Evolutionary conservation across 2,329 filamentous ascomycete genomes (phyloP).

Genomic region (Chaetomium sp.): DNA sequence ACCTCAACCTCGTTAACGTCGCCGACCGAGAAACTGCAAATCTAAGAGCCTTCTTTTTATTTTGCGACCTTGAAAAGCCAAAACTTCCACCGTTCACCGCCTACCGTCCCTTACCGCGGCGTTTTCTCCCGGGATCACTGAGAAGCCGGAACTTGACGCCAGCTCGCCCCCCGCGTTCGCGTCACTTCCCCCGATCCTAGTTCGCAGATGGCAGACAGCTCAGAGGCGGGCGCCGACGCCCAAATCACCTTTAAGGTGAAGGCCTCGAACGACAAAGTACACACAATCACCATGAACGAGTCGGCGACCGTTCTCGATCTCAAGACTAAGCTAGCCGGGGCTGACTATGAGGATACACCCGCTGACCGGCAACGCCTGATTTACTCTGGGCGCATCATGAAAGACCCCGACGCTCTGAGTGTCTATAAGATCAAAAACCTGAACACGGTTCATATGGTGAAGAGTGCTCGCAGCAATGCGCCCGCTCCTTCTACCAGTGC

Average conservation of each 20-base stretch:
- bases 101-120: no score
- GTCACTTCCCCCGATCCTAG: background rate
- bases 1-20: no score
- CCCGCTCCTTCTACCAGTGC: conserved; percentile 35
- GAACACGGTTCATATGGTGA: conserved; percentile 94
- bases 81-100: no score
- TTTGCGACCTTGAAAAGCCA: background rate
- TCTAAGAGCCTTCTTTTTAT: background rate
- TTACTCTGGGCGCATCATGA: conserved; percentile 94
- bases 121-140: no score
- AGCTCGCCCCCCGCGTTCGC: background rate
- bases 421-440: conserved; percentile 93
- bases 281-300: conserved; percentile 71
- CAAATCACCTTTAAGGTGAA: conserved; percentile 96
- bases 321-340: conserved; percentile 76
- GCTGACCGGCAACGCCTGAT: conserved; percentile 88
- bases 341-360: conserved; percentile 81
- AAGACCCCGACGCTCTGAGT: conserved; percentile 80
- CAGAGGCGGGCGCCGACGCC: conserved; percentile 55
- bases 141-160: background rate
- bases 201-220: conserved; percentile 56
- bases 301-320: conserved; percentile 75
- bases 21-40: no score
- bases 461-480: conserved; percentile 85
- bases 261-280: conserved; percentile 84